These are phyloP conservation scores for Prunus mongolica DNA, from an alignment of 306 rosid species.

Conservation along the genomic window DNA sequence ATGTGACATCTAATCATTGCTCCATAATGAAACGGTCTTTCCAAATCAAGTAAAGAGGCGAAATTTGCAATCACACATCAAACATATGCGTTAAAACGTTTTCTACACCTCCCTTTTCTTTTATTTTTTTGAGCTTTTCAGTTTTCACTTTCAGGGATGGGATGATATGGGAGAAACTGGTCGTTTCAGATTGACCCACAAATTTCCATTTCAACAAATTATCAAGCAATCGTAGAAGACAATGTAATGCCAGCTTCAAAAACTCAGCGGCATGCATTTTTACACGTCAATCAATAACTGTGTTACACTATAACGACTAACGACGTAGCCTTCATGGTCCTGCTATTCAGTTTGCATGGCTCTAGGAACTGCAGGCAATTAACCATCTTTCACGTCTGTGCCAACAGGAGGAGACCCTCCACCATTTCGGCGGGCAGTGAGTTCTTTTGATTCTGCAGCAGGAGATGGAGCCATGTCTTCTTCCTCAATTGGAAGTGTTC, in stretches of 20 bases:
- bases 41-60: too few species aligned
- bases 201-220: neutral
- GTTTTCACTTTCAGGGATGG: too few species aligned
- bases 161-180: neutral
- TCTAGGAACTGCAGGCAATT: constrained; percentile 35
- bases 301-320: constrained; percentile 2
- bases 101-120: neutral
- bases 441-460: constrained; percentile 53
- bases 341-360: constrained; percentile 40
- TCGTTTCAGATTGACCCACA: neutral
- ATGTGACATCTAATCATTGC: too few species aligned
- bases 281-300: constrained; percentile 17
- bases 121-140: neutral
- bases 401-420: constrained; percentile 38
- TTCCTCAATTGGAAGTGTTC: constrained; percentile 89
- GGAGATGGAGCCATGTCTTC: constrained; percentile 52
- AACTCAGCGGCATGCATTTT: constrained; percentile 51
- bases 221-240: constrained; percentile 20
- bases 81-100: too few species aligned
- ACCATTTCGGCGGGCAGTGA: constrained; percentile 50
- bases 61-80: too few species aligned
- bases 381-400: constrained; percentile 60
- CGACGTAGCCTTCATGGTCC: constrained; percentile 18
- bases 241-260: constrained; percentile 54
- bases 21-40: too few species aligned